Percentiles rank a stretch among this genome's conserved stretches.
These are phyloP conservation scores for Tolypocladium album DNA, from an alignment of 2,329 filamentous ascomycete species.

Conservation along the genomic window DNA sequence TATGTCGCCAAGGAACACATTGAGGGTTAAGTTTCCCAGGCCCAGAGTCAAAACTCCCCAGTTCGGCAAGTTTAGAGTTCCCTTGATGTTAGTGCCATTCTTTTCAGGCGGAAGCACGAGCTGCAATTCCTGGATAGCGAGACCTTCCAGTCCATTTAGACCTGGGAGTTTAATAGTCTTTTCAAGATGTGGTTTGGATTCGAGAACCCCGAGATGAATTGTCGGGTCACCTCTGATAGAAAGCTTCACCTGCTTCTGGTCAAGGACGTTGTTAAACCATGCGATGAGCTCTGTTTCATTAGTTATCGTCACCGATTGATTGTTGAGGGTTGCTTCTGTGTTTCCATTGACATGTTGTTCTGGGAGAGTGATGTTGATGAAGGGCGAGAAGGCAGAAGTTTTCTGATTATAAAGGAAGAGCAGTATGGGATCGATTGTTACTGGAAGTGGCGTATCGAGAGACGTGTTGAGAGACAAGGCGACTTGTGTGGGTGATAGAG, in stretches of 20 bases:
- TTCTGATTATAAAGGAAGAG: background rate
- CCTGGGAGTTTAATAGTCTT: conserved; percentile 29
- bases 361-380: conserved; percentile 12
- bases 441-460: background rate
- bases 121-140: conserved; percentile 24
- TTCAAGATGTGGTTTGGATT: conserved; percentile 16
- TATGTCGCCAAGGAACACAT: conserved; percentile 27
- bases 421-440: background rate
- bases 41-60: conserved; percentile 29
- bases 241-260: conserved; percentile 10
- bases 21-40: conserved; percentile 34
- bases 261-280: background rate
- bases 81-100: conserved; percentile 30
- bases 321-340: conserved; percentile 22
- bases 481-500: background rate
- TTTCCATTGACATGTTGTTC: conserved; percentile 21
- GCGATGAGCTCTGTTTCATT: background rate
- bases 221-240: conserved; percentile 21
- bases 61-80: conserved; percentile 33
- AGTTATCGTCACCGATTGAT: conserved; percentile 10
- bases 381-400: background rate
- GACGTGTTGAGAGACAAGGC: background rate
- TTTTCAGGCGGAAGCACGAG: conserved; percentile 25
- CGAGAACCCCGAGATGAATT: conserved; percentile 27
- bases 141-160: conserved; percentile 28